phyloP scores from a whole-genome alignment of 2,329 filamentous ascomycete genomes.

The Fusarium setosum region DNA sequence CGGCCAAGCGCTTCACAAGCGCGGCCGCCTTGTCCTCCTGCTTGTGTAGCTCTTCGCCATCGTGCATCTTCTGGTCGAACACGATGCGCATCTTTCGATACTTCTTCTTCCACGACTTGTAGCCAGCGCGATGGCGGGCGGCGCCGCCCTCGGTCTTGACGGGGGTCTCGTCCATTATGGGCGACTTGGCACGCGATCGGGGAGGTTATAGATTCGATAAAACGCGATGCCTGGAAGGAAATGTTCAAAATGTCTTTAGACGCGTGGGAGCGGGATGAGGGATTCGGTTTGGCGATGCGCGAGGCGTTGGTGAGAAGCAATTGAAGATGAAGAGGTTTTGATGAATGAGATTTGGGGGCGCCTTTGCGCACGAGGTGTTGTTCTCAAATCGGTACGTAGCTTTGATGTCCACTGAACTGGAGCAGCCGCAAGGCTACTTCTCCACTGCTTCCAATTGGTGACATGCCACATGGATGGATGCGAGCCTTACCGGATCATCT shows the following conservation, averaged over 20 bases:
- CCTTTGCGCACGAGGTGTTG: slow-evolving; percentile 30
- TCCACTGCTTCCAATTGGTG: slow-evolving; percentile 1
- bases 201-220: too few relatives aligned
- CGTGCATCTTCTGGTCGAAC: slow-evolving; percentile 82
- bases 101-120: slow-evolving; percentile 88
- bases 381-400: slow-evolving; percentile 31
- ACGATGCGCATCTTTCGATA: slow-evolving; percentile 89
- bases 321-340: slow-evolving; percentile 18
- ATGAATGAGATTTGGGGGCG: slow-evolving; percentile 23
- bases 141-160: slow-evolving; percentile 59
- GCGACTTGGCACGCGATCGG: slow-evolving; percentile 19
- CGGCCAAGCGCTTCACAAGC: slow-evolving; percentile 83
- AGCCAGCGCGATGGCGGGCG: slow-evolving; percentile 59
- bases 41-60: slow-evolving; percentile 84
- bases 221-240: slow-evolving; percentile 14
- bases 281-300: slow-evolving; percentile 27
- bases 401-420: slow-evolving; percentile 4
- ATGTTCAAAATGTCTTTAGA: background rate
- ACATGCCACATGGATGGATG: background rate
- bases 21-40: slow-evolving; percentile 84
- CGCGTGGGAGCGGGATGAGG: slow-evolving; percentile 21
- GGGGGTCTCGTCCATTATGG: slow-evolving; percentile 48
- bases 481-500: background rate
- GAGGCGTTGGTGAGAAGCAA: slow-evolving; percentile 19
- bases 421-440: slow-evolving; percentile 1